Evolutionary conservation across 2,329 filamentous ascomycete genomes (phyloP), one percentile per base, ranked within the genome.

Genomic region (Mollisiaceae sp.): DNA sequence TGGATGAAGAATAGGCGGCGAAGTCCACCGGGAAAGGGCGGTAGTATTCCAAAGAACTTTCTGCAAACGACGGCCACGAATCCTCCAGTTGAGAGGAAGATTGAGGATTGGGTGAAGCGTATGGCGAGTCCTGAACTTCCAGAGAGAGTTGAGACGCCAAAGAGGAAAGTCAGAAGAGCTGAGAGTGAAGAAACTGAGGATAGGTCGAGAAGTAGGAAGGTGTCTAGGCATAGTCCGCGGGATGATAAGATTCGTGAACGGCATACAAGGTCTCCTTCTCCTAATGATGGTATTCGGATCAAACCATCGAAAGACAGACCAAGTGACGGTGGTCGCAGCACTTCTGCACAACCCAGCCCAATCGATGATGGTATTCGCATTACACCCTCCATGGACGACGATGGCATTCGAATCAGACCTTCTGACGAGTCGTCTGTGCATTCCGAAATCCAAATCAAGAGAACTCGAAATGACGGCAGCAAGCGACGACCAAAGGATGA

Each of bases 1-100:
- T 98, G 94, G 91, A 87, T 87, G 79, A 69, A 67, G 77, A 85
- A 84, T 67, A 83, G 82, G 65, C 84, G 82, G 66, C 83, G 81
- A 65, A 83, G 77, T 64, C 78, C 83, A 9, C 77, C 82, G 0
- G 81, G 78, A 65, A 80, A 77, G 66, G 75, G 76, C 14, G 75
- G 12, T 69, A 73, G 14, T 70, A 76, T 89, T n/a, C 86, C 86
- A 0, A 87, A 85, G 70, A 81, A 87, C 67, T 89, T 89, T 68
- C 74, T 87, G 15, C 79, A 83, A 64, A 80, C 79, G 24, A 83
- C 85, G 0, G 79, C 81, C 8, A 79, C 80, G 39, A 88, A 87
- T 70, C 85, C 86, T 2, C 77, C 84, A 0, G 80, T 87, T 4
- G 81, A 85, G 56, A 84, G 79, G 70, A 89, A 89, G 75, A 84